Conservation (phyloP, 495 filamentous ascomycete genomes). For the Aspergillus ellipticus region DNA sequence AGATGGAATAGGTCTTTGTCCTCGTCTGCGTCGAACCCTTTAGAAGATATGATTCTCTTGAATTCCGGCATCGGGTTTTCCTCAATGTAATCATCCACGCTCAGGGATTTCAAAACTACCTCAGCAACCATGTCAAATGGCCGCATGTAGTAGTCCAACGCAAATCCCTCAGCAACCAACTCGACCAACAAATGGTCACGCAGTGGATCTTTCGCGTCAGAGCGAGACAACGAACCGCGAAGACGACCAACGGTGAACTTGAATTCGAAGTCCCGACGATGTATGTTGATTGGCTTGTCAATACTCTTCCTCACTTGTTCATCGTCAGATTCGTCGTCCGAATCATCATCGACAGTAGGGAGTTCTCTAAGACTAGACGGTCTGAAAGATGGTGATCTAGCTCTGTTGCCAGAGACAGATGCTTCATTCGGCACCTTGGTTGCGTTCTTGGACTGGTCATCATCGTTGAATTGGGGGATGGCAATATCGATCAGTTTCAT, state of each 20-base stretch:
- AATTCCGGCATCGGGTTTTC: slow-evolving; percentile 88
- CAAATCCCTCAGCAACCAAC: slow-evolving; percentile 84
- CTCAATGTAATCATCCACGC: slow-evolving; percentile 90
- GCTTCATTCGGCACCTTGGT: slow-evolving; percentile 28
- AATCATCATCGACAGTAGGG: slow-evolving; percentile 73
- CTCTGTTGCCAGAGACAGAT: slow-evolving; percentile 33
- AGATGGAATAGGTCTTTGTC: slow-evolving; percentile 80
- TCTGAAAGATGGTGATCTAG: slow-evolving; percentile 58
- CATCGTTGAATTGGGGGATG: slow-evolving; percentile 74
- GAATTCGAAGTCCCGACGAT: slow-evolving; percentile 89
- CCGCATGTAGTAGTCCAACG: slow-evolving; percentile 78
- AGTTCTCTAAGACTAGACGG: slow-evolving; percentile 66
- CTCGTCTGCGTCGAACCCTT: slow-evolving; percentile 65
- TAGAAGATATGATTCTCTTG: slow-evolving; percentile 91
- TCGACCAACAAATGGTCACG: slow-evolving; percentile 84
- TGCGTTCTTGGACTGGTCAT: slow-evolving; percentile 23
- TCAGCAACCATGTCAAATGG: slow-evolving; percentile 91
- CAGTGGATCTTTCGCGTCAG: slow-evolving; percentile 73
- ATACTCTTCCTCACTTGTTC: slow-evolving; percentile 60
- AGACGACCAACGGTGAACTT: slow-evolving; percentile 91
- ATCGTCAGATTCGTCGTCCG: slow-evolving; percentile 58
- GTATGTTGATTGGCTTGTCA: slow-evolving; percentile 57
- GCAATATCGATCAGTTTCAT: slow-evolving; percentile 97
- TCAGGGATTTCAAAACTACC: slow-evolving; percentile 80
- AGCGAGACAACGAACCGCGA: slow-evolving; percentile 84